These are phyloP conservation scores for Hygrophila difformis DNA, from an alignment of 257 asterid genomes.

Conservation along the genomic window DNA sequence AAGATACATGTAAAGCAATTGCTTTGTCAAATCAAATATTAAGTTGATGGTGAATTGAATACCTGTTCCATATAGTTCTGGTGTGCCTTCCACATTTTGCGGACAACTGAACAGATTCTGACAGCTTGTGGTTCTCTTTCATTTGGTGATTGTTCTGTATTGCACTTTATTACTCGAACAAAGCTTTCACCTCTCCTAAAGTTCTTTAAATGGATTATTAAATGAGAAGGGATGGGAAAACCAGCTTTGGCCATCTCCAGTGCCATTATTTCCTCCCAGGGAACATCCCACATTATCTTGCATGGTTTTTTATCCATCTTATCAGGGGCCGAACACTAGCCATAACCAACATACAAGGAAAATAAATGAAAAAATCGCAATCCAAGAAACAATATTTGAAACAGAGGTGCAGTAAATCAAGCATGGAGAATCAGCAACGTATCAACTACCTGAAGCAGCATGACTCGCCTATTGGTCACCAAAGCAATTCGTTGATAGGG, in stretches of 20 bases:
- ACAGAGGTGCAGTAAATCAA: slow-evolving; percentile 2
- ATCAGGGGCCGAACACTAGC: slow-evolving; percentile 66
- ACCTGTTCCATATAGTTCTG: slow-evolving; percentile 51
- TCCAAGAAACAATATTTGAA: slow-evolving; percentile 7
- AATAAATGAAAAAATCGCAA: neutral
- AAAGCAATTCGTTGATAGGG: slow-evolving; percentile 82
- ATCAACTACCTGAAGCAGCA: slow-evolving; percentile 75
- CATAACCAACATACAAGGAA: slow-evolving; percentile 9
- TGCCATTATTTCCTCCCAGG: slow-evolving; percentile 84
- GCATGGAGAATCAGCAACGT: neutral
- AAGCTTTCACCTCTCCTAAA: slow-evolving; percentile 75
- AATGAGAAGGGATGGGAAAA: slow-evolving; percentile 58
- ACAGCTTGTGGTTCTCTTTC: slow-evolving; percentile 75
- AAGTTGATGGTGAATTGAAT: slow-evolving; percentile 4
- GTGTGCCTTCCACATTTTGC: slow-evolving; percentile 69
- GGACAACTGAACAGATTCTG: slow-evolving; percentile 55
- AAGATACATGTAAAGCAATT: neutral
- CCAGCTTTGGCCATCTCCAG: slow-evolving; percentile 96
- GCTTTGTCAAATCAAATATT: slow-evolving; percentile 7
- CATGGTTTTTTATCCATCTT: slow-evolving; percentile 83
- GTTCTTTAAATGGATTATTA: slow-evolving; percentile 73
- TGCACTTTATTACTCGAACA: slow-evolving; percentile 90
- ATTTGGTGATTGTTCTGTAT: slow-evolving; percentile 47
- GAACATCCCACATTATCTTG: slow-evolving; percentile 97
- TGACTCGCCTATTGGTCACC: slow-evolving; percentile 76